phyloP scores from a whole-genome alignment of 805 yeast genomes.

The Metschnikowia baotianmanensis region DNA sequence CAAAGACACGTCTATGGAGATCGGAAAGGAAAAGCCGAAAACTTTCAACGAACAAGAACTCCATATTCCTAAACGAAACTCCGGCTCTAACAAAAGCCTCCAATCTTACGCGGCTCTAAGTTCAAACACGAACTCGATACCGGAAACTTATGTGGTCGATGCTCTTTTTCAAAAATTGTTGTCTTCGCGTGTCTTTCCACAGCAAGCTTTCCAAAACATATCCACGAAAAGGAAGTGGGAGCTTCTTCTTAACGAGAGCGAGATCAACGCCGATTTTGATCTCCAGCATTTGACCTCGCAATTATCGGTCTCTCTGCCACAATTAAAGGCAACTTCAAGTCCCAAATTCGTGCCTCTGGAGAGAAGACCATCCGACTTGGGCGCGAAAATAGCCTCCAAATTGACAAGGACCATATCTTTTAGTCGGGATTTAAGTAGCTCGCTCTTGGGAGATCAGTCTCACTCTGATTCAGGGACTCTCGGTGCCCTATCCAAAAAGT shows the following conservation, averaged over 20 bases:
- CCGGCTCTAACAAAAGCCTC: conserved; percentile 18
- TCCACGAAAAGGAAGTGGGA: conserved; percentile 44
- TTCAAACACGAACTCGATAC: conserved; percentile 33
- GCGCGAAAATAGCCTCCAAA: not conserved
- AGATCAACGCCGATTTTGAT: conserved; percentile 37
- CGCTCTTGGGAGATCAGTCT: conserved; percentile 4
- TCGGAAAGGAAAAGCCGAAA: not conserved
- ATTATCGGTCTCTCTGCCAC: conserved; percentile 5
- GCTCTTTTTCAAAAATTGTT: conserved; percentile 38
- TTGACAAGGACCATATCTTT: not conserved
- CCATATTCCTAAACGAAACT: conserved; percentile 4
- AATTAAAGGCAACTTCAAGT: not conserved
- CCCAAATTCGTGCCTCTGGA: not conserved
- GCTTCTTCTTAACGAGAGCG: conserved; percentile 39
- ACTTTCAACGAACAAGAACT: not conserved
- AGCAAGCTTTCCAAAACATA: conserved; percentile 31
- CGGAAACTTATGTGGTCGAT: conserved; percentile 36
- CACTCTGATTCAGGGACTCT: conserved; percentile 8
- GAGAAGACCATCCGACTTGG: not conserved
- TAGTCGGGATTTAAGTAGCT: not conserved
- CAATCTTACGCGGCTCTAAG: conserved; percentile 36
- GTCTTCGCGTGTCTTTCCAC: conserved; percentile 37
- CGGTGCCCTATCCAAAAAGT: conserved; percentile 18
- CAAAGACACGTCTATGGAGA: not conserved
- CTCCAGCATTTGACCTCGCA: conserved; percentile 24